Evolutionary conservation across 495 filamentous ascomycete genomes (phyloP), one percentile per base, ranked within the genome.

Genomic region (Hypomontagnella submonticulosa): DNA sequence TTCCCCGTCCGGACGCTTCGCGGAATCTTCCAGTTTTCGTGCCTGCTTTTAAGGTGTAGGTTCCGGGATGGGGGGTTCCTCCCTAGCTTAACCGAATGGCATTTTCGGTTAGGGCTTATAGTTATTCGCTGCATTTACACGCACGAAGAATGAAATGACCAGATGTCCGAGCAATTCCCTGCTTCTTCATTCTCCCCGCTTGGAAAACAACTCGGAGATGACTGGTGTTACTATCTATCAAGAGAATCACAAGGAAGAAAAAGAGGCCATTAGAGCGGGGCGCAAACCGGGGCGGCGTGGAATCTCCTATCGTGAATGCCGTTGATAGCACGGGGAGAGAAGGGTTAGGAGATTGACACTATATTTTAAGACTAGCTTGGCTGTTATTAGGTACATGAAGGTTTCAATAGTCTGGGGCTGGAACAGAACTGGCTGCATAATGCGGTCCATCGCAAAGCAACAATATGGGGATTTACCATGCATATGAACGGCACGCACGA

Each of bases 401-500:
- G 38, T 59, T 67, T 57, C 52, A 34, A 67, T 66, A 66, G 63
- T 57, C 32, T 30, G 41, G 57, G 57, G 46, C 57, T 61, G 44
- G 56, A 51, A 51, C 51, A 57, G n/a, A 34, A 32, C 52, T 37
- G 37, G 48, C 33, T 38, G 51, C 37, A 55, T 51, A 33, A 36
- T 47, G 51, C 38, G 40, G 20, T 37, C 55, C 50, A 54, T 55
- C 41, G 47, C 38, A 32, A 34, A 66, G 19, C 57, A 57, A 38
- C 40, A 67, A 50, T 56, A 61, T 61, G 46, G 57, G 52, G 63
- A 44, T 38, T 52, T 52, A 36, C 37, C 52, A 67, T 67, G 57
- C 64, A 62, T 62, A 33, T 19, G 64, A 62, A 57, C 53, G 53
- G 64, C 57, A 58, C 64, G 57, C 51, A 60, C 52, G 61, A 66